phyloP scores from a whole-genome alignment of 1,284 basidiomycete species.

The Porphyrellus sp. region DNA sequence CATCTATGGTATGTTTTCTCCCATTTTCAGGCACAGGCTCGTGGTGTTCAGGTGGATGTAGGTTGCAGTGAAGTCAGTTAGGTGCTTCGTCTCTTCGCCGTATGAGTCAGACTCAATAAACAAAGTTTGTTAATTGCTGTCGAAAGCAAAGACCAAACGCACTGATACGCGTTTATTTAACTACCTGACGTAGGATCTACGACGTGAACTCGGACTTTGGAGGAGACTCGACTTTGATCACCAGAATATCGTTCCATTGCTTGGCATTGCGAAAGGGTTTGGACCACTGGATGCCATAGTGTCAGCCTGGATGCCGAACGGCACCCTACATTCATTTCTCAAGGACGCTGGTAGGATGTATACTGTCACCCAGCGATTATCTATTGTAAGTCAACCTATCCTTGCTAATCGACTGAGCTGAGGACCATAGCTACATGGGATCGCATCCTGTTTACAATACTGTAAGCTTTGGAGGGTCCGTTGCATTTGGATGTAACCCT shows the following conservation, averaged over 20 bases:
- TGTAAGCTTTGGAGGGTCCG: constrained; percentile 2
- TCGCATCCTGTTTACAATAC: constrained; percentile 7
- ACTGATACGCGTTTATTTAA: too few species aligned
- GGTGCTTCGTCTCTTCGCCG: neutral
- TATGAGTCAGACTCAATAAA: neutral
- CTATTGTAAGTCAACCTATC: neutral
- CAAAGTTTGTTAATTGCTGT: neutral
- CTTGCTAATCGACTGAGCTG: neutral
- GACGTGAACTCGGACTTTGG: constrained; percentile 5
- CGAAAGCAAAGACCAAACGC: too few species aligned
- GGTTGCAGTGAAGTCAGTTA: constrained; percentile 7
- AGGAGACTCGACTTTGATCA: constrained; percentile 8
- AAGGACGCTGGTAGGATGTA: neutral
- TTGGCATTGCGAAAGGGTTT: neutral
- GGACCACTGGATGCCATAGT: neutral
- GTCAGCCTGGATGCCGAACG: neutral
- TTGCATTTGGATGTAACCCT: too few species aligned
- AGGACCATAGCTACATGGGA: neutral
- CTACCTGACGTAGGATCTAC: neutral
- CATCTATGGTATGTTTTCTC: neutral
- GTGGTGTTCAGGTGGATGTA: too few species aligned
- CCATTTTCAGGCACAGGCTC: too few species aligned
- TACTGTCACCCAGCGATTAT: neutral
- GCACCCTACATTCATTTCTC: constrained; percentile 4
- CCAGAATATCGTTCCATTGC: constrained; percentile 1